phyloP scores from a whole-genome alignment of 192 early-diverging fungal species.

The Chytriomyces sp. region DNA sequence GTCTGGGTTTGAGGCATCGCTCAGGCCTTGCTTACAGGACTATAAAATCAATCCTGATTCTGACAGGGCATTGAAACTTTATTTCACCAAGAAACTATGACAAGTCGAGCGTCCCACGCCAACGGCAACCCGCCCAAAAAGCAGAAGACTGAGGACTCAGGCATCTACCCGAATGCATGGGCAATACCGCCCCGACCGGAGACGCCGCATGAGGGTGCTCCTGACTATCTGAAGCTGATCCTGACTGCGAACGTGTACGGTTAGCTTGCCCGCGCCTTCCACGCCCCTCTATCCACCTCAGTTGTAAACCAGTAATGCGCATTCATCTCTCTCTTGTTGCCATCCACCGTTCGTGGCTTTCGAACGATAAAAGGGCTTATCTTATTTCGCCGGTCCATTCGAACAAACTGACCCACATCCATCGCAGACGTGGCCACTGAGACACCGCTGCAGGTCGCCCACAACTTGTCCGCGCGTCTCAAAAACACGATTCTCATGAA shows the following conservation, averaged over 20 bases:
- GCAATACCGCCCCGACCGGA: not conserved
- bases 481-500: slow-evolving; percentile 80
- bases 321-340: no score
- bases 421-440: slow-evolving; percentile 79
- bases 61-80: no score
- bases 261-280: not conserved
- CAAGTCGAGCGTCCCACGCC: no score
- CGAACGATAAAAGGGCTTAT: not conserved
- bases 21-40: no score
- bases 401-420: slow-evolving; percentile 26
- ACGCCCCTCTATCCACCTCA: no score
- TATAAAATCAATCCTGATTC: no score
- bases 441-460: slow-evolving; percentile 82
- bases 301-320: no score
- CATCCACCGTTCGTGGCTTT: not conserved
- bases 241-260: slow-evolving; percentile 90
- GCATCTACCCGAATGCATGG: not conserved
- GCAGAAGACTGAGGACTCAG: no score
- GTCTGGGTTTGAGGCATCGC: no score
- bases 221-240: slow-evolving; percentile 92
- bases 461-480: slow-evolving; percentile 76
- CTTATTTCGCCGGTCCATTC: not conserved
- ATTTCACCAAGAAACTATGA: no score
- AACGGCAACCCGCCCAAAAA: no score
- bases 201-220: slow-evolving; percentile 23